Conservation (phyloP, 2,329 filamentous ascomycete species). For the Ophiostoma tasmaniense region DNA sequence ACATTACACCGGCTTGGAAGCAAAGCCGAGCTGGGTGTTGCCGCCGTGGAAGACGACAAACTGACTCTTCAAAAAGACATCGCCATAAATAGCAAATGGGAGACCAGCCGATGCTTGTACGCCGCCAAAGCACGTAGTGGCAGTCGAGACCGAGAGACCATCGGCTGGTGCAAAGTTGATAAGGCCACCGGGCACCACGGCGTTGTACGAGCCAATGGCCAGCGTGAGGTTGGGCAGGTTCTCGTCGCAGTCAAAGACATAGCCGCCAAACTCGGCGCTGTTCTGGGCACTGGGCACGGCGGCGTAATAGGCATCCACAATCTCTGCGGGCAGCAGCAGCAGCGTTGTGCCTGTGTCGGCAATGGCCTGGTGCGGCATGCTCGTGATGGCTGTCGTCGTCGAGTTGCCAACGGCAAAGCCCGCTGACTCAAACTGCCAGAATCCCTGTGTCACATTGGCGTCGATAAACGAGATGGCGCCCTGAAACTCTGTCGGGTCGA, state of each 20-base stretch:
- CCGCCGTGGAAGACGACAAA: slow-evolving; percentile 29
- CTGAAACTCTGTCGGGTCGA: slow-evolving; percentile 45
- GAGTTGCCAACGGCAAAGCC: slow-evolving; percentile 35
- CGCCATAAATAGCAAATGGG: slow-evolving; percentile 26
- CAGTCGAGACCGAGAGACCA: slow-evolving; percentile 25
- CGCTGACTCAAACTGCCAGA: slow-evolving; percentile 49
- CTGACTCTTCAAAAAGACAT: slow-evolving; percentile 27
- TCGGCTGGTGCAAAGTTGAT: slow-evolving; percentile 34
- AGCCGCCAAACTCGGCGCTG: slow-evolving; percentile 28
- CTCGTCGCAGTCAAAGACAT: slow-evolving; percentile 31
- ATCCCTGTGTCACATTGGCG: slow-evolving; percentile 42
- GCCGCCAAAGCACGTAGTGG: slow-evolving; percentile 28
- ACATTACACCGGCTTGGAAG: slow-evolving; percentile 19
- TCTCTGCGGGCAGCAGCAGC: slow-evolving; percentile 29
- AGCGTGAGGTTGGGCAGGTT: slow-evolving; percentile 30
- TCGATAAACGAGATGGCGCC: slow-evolving; percentile 43
- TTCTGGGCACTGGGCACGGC: slow-evolving; percentile 30
- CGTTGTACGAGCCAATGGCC: slow-evolving; percentile 28
- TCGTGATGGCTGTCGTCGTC: slow-evolving; percentile 19
- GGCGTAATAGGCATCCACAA: slow-evolving; percentile 33
- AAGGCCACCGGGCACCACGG: slow-evolving; percentile 34
- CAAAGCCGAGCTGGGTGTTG: slow-evolving; percentile 36
- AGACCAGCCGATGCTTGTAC: slow-evolving; percentile 26
- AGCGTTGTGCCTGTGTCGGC: slow-evolving; percentile 38
- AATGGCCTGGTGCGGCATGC: slow-evolving; percentile 28